Evolutionary conservation across 139 green algal genomes (phyloP).

Genomic region (Tetradesmus lagerheimii): DNA sequence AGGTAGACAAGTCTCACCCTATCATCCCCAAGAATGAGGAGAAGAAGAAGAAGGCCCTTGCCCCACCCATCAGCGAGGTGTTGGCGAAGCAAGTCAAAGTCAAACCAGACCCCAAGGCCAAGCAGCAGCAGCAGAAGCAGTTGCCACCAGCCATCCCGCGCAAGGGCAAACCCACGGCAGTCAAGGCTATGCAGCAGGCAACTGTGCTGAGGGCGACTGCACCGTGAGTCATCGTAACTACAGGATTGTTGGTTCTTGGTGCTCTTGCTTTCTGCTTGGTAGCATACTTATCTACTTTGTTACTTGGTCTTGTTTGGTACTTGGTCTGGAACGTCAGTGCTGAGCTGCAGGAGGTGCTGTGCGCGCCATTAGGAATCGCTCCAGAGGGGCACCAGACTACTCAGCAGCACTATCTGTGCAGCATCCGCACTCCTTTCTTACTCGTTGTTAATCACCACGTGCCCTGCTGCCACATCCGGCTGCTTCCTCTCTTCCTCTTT

Average conservation of each 20-base stretch:
- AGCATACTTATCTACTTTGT: not conserved
- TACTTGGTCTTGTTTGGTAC: not conserved
- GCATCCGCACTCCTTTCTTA: too few species aligned
- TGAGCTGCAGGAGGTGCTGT: too few species aligned
- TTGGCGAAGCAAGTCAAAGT: slow-evolving; percentile 12
- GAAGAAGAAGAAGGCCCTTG: slow-evolving; percentile 65
- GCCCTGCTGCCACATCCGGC: not conserved
- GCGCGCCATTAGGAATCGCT: too few species aligned
- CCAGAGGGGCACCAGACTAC: too few species aligned
- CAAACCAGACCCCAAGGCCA: not conserved
- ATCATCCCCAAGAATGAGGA: slow-evolving; percentile 69
- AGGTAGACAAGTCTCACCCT: slow-evolving; percentile 78
- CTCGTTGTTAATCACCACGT: not conserved
- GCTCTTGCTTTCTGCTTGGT: not conserved
- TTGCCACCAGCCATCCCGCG: not conserved
- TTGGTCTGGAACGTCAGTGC: too few species aligned
- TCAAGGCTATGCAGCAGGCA: not conserved
- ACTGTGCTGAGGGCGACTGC: not conserved
- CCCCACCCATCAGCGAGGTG: not conserved
- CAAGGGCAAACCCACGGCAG: not conserved
- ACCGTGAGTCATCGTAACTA: not conserved
- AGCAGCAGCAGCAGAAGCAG: not conserved
- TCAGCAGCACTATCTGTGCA: too few species aligned
- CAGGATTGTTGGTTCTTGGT: too few species aligned
- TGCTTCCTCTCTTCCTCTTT: too few species aligned